Conservation (phyloP, 768 basidiomycete species). For the Candolleomyces eurysporus region DNA sequence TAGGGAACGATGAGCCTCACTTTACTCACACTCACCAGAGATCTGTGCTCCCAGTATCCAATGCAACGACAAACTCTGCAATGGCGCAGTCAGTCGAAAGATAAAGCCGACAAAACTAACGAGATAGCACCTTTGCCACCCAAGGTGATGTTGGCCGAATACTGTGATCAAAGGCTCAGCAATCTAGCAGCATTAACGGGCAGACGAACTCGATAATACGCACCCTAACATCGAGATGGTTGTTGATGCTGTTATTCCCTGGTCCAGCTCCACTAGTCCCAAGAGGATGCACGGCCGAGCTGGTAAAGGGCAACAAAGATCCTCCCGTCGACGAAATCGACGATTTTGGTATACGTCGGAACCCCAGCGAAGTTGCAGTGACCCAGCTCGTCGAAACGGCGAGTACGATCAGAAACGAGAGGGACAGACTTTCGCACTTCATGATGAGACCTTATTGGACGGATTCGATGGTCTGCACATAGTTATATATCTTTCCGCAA, state of each 20-base stretch:
- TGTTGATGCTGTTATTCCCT: not conserved
- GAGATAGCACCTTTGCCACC: conserved; percentile 25
- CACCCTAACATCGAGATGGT: not conserved
- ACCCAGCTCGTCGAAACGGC: too few relatives aligned
- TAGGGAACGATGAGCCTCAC: not conserved
- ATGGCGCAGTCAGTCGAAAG: not conserved
- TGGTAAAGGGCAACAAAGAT: too few relatives aligned
- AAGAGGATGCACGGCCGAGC: not conserved
- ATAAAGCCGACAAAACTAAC: not conserved
- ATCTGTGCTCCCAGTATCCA: conserved; percentile 39
- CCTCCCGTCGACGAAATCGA: too few relatives aligned
- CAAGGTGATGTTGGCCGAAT: conserved; percentile 28
- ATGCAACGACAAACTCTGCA: conserved; percentile 17
- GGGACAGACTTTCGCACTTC: too few relatives aligned
- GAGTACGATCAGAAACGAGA: too few relatives aligned
- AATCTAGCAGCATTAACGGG: not conserved
- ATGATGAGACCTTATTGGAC: too few relatives aligned
- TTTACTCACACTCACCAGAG: conserved; percentile 23
- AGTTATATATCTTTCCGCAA: too few relatives aligned
- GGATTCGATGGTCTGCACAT: too few relatives aligned
- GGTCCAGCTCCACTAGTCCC: not conserved
- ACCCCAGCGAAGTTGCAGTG: too few relatives aligned
- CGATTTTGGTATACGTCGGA: too few relatives aligned
- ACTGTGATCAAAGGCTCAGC: conserved; percentile 13
- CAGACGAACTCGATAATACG: not conserved